Evolutionary conservation across 2,329 filamentous ascomycete species (phyloP).

Genomic region (Beauveria bassiana): DNA sequence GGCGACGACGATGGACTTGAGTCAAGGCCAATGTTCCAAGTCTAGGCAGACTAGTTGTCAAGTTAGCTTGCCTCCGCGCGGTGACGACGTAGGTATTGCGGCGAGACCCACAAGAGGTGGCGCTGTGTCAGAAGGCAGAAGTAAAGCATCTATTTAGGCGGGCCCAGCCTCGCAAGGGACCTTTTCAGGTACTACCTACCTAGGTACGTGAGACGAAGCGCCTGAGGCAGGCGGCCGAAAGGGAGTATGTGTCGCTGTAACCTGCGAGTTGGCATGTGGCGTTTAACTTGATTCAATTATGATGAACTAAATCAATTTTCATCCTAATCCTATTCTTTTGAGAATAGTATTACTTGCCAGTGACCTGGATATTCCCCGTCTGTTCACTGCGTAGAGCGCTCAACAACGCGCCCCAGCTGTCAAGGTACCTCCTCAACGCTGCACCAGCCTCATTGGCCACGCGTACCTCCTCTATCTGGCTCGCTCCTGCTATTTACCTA

Average conservation of each 20-base stretch:
- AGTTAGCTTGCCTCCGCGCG: conserved; percentile 10
- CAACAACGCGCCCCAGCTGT: background rate
- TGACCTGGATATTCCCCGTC: background rate
- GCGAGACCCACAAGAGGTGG: conserved; percentile 9
- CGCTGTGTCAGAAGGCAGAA: conserved; percentile 5
- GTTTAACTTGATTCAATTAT: too few relatives aligned
- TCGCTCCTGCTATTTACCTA: background rate
- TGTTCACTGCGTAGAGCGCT: background rate
- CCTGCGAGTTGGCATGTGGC: background rate
- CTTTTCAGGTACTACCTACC: background rate
- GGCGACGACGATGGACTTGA: conserved; percentile 2
- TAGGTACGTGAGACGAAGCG: background rate
- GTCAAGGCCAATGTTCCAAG: conserved; percentile 5
- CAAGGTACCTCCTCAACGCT: background rate
- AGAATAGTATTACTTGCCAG: too few relatives aligned
- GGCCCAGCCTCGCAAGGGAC: background rate
- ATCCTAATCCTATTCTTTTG: too few relatives aligned
- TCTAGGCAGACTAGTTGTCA: background rate
- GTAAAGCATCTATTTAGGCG: background rate
- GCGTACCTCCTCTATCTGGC: background rate
- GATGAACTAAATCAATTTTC: too few relatives aligned
- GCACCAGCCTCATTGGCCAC: background rate
- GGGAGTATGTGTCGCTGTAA: background rate
- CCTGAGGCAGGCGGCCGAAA: background rate
- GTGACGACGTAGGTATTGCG: conserved; percentile 11